These are phyloP conservation scores for Pseudogymnoascus sp. DNA, from an alignment of 2,329 filamentous ascomycete species.

Conservation along the genomic window DNA sequence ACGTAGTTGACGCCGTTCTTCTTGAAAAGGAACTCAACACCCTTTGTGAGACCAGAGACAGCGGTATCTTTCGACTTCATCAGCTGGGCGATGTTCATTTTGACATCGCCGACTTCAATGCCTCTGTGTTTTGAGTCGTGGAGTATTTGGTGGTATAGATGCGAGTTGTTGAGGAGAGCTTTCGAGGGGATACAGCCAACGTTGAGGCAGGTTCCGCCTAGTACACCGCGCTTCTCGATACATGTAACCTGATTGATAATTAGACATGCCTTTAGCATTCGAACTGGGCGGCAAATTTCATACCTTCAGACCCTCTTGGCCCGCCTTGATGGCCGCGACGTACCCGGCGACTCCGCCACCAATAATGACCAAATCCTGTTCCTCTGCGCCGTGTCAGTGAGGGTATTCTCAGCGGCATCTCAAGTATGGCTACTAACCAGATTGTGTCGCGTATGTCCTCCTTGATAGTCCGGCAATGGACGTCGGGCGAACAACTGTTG, in stretches of 20 bases:
- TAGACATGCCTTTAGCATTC: constrained; percentile 10
- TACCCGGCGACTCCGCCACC: constrained; percentile 97
- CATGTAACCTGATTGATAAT: constrained; percentile 64
- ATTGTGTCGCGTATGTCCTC: constrained; percentile 48
- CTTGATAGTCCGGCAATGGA: constrained; percentile 47
- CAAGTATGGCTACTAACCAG: constrained; percentile 26
- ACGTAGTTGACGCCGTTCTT: constrained; percentile 99
- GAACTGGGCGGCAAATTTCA: constrained; percentile 12
- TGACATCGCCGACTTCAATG: constrained; percentile 95
- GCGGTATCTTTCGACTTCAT: constrained; percentile 98
- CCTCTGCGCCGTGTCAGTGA: constrained; percentile 59
- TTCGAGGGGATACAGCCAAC: constrained; percentile 99
- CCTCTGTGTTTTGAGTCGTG: constrained; percentile 96
- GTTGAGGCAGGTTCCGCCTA: constrained; percentile 96
- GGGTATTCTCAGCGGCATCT: constrained; percentile 40
- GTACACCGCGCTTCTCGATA: constrained; percentile 93
- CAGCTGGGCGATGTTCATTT: constrained; percentile 88
- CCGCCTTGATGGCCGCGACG: constrained; percentile 97
- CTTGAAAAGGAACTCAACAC: constrained; percentile 96
- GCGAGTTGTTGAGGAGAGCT: constrained; percentile 98
- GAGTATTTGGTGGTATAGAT: constrained; percentile 92
- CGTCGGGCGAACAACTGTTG: constrained; percentile 38
- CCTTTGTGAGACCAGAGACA: constrained; percentile 83
- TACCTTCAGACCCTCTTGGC: constrained; percentile 94
- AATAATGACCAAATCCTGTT: constrained; percentile 96